A percentile compares a stretch with the other conserved stretches of the same genome.
Evolutionary conservation across 495 filamentous ascomycete genomes (phyloP).

Genomic region (Hypoxylon intermedium): DNA sequence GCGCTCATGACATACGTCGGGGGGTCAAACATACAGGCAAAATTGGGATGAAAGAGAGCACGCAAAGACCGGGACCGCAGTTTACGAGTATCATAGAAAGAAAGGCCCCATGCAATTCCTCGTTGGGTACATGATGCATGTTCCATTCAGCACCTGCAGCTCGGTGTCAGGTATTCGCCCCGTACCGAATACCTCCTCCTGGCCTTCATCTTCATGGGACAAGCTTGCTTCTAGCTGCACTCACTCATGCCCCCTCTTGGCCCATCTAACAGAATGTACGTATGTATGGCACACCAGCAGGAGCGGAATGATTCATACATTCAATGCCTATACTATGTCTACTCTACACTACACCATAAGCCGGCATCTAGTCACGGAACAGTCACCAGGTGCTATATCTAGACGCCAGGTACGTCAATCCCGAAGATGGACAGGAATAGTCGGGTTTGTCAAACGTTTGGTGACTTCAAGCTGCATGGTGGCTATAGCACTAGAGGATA

Average conservation of each 20-base stretch:
- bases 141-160: slow-evolving; percentile 20
- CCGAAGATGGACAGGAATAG: slow-evolving; percentile 24
- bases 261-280: slow-evolving; percentile 13
- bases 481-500: slow-evolving; percentile 27
- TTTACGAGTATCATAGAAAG: too few species aligned
- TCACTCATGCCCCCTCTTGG: slow-evolving; percentile 17
- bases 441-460: slow-evolving; percentile 24
- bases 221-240: neutral
- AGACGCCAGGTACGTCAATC: slow-evolving; percentile 30
- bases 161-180: slow-evolving; percentile 16
- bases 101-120: neutral
- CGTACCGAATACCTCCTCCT: slow-evolving; percentile 20
- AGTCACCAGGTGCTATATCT: slow-evolving; percentile 7
- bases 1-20: slow-evolving; percentile 7
- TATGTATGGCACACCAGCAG: neutral
- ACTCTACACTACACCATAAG: neutral
- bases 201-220: neutral
- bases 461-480: slow-evolving; percentile 35
- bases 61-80: slow-evolving; percentile 5
- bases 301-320: slow-evolving; percentile 1
- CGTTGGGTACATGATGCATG: slow-evolving; percentile 10
- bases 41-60: slow-evolving; percentile 24
- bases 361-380: neutral
- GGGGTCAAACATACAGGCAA: slow-evolving; percentile 27
- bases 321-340: neutral